Base-by-base conservation (phyloP, 768 basidiomycete species). In the Pleurotus platypus region DNA sequence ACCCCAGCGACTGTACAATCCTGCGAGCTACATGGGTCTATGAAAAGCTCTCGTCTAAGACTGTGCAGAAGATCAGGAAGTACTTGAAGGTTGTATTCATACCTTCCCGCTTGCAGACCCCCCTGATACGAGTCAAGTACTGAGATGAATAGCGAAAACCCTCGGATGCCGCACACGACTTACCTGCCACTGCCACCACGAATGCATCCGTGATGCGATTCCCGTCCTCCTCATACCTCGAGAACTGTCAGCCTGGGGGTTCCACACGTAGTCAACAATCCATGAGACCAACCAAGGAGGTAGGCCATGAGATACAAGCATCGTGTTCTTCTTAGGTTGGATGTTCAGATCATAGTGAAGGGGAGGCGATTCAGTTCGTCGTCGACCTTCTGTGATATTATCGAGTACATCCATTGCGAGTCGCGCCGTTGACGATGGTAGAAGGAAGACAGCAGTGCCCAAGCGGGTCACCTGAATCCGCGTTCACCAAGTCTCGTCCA, bases 61-160 rank as follows among this genome's bases (percentile, higher is more conserved):
- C 18, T 16, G 30, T 38, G 20, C 30, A 42, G 13, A 55, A 46
- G 46, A 56, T 22, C 20, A 35, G 16, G 26, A 26, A 38, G 57
- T 42, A n/a, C 47, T 26, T 49, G 39, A 3, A 49, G 18, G 40
- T 54, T 48, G n/a, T 45, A 50, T 43, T 16, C 72, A 57, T 62
- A 88, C 91, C 83, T 94, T 94, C 58, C 92, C 92, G 61, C 91
- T 92, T 2, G 89, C 90, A 58, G 90, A 92, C 9, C 91, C 91
- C 49, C 90, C 90, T 91, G 62, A 37, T 35, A 35, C 30, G 30
- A 35, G 30, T 35, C 9, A 35, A 35, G 30, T 35, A 35, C 30
- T 42, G 47, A 45, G 48, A 27, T 49, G 37, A 51, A 35, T 48
- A 45, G 4, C 49, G 27, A 20, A 6, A 46, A 45, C 22, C 35